Evolutionary conservation across 2,329 filamentous ascomycete species (phyloP), one percentile per base, ranked within the genome.

Genomic region (Botrytis byssoidea): DNA sequence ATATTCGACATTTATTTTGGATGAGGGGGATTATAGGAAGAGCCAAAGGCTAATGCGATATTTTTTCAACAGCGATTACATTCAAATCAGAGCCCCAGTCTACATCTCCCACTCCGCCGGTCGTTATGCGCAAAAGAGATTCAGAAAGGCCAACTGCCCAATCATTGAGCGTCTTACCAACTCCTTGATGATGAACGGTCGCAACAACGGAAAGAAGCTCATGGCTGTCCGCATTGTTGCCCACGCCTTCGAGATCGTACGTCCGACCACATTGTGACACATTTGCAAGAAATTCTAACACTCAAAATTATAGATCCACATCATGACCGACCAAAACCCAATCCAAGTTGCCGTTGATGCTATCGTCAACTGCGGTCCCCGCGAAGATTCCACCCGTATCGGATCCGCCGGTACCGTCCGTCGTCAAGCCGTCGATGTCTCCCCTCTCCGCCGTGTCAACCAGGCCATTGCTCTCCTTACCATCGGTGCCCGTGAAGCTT

Each of bases 181-280:
- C 93, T 98, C 96, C 76, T 92, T 99, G 85, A 99, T 99, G 97
- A 98, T 98, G 95, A 97, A 99, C 92, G 96, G 96, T 87, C 96
- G 96, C 88, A 99, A 99, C 93, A 99, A 98, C 93, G 96, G 96
- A 88, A 99, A 99, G 93, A 99, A 99, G 94, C 92, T 98, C 85
- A 98, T 97, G 95, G 97, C 96, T 84, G 95, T 98, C 86, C 94
- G 96, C 88, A 99, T 99, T 82, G 95, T 99, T 83, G 95, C 95
- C 81, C 96, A 99, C 90, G 87, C 95, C 83, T 99, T 99, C 88
- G 97, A 99, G 90, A 99, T 99, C 85, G 95, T 98, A 92, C 86
- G 93, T 92, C 69, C 44, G 35, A 73, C 35, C 72, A 74, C 66
- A 76, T 76, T 71, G 78, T 72, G 10, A 25, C 5, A 55, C 7